phyloP scores from a whole-genome alignment of 495 filamentous ascomycete genomes.

The Aspergillus egyptiacus region DNA sequence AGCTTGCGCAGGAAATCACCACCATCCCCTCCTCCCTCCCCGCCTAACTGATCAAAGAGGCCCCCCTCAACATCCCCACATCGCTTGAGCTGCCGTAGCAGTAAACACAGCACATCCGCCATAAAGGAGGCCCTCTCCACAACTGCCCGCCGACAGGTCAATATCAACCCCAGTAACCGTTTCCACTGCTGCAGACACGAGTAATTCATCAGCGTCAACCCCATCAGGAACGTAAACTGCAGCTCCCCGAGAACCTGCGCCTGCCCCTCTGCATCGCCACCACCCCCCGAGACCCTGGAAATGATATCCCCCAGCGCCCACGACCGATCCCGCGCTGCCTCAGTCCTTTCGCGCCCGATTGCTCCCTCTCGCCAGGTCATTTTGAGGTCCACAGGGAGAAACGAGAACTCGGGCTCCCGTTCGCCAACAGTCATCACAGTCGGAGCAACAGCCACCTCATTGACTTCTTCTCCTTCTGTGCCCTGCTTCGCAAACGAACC shows the following conservation, averaged over 20 bases:
- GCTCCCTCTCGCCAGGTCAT: constrained; percentile 64
- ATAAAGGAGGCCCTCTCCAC: constrained; percentile 53
- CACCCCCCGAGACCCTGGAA: constrained; percentile 18
- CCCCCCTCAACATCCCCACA: constrained; percentile 62
- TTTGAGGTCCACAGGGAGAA: constrained; percentile 47
- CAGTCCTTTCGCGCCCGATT: constrained; percentile 65
- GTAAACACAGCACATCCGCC: constrained; percentile 49
- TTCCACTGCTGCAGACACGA: constrained; percentile 90
- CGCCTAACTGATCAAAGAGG: constrained; percentile 45
- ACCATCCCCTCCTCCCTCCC: constrained; percentile 35
- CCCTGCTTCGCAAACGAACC: constrained; percentile 6
- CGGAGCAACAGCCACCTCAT: neutral
- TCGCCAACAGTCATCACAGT: constrained; percentile 6
- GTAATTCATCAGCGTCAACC: constrained; percentile 73
- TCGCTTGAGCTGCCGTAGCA: constrained; percentile 67
- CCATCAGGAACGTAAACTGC: constrained; percentile 77
- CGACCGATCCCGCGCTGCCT: constrained; percentile 63
- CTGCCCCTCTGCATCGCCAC: constrained; percentile 22
- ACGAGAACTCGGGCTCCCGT: constrained; percentile 39
- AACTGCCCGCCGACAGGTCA: constrained; percentile 62
- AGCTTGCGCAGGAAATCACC: constrained; percentile 50
- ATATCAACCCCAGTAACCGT: constrained; percentile 60
- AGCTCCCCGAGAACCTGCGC: constrained; percentile 71
- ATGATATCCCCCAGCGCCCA: constrained; percentile 61
- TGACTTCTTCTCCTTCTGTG: constrained; percentile 5